Conservation (phyloP, 345 rosid genomes). For the Murraya paniculata region DNA sequence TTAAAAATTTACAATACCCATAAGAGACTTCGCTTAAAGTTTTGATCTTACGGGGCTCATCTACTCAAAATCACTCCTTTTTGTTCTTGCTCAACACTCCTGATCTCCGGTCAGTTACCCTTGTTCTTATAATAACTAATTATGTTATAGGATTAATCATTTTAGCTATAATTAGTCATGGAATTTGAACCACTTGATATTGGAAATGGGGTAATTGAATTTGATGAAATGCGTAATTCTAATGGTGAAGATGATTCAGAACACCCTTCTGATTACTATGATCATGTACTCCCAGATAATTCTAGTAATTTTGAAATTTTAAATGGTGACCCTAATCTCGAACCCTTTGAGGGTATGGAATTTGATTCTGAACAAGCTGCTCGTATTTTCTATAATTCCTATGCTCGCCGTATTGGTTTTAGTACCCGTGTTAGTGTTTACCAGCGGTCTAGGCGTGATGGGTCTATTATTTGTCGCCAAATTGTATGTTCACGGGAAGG, state of each 20-base stretch:
- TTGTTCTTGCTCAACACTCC: background rate
- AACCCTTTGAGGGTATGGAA: constrained; percentile 42
- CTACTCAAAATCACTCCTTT: constrained; percentile 4
- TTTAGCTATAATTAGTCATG: constrained; percentile 12
- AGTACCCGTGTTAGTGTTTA: constrained; percentile 37
- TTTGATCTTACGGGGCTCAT: background rate
- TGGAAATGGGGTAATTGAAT: constrained; percentile 15
- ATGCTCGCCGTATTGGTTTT: constrained; percentile 49
- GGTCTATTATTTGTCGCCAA: constrained; percentile 39
- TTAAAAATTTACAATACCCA: background rate
- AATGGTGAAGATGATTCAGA: constrained; percentile 7
- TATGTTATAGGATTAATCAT: constrained; percentile 2
- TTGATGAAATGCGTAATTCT: constrained; percentile 12
- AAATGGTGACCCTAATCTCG: constrained; percentile 25
- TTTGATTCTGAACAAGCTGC: constrained; percentile 50
- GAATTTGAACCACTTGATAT: constrained; percentile 18
- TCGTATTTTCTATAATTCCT: constrained; percentile 37
- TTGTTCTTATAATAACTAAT: background rate
- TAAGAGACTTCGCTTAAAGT: background rate
- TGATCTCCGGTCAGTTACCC: constrained; percentile 21
- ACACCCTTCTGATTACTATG: constrained; percentile 4
- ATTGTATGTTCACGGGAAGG: constrained; percentile 50
- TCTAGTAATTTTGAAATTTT: background rate
- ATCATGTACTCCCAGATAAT: background rate
- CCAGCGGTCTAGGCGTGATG: constrained; percentile 43